Evolutionary conservation across 1,284 basidiomycete species (phyloP), one percentile per base, ranked within the genome.

Genomic region (Singerocomus inundabilis): DNA sequence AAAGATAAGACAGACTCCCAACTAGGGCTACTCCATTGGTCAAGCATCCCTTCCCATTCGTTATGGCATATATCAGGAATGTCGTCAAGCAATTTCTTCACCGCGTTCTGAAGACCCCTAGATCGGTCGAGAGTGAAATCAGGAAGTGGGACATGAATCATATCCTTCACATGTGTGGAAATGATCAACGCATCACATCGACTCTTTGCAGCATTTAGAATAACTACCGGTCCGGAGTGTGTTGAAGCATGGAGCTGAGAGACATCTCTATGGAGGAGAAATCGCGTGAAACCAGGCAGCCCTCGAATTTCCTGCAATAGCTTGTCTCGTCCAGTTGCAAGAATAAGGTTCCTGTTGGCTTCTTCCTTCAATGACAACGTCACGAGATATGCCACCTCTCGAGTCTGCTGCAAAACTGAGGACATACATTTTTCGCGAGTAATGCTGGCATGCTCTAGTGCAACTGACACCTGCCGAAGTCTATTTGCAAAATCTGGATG

Each of bases 191-290:
- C 53, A 30, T 54, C 53, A n/a, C 53, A 54, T 2, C 46, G 40
- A 15, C 16, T 16, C 15, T 41, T n/a, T 4, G 37, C 52, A 30
- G 46, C 53, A 2, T 51, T 55, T 25, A 54, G 38, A 7, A 54
- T 37, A n/a, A 45, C 53, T 8, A 55, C 42, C n/a, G 46, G 52
- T 30, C 53, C 53, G 4, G 53, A 41, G n/a, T 37, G 53, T 11
- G 46, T 42, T 9, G 53, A 43, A 8, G 36, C 30, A 10, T 32
- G 34, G 8, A 54, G 38, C 39, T 50, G 47, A 24, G 42, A 29
- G 15, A 51, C 36, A 1, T 38, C 34, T 41, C 40, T 54, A 11
- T 37, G 30, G 8, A 51, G 25, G 12, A 55, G 40, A 24, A 55
- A 56, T 32, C 40, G 48, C 29, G 52, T 40, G 12, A 56, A 56